Conservation (phyloP, 495 filamentous ascomycete species). For the Staphylotrichum tortipilum region DNA sequence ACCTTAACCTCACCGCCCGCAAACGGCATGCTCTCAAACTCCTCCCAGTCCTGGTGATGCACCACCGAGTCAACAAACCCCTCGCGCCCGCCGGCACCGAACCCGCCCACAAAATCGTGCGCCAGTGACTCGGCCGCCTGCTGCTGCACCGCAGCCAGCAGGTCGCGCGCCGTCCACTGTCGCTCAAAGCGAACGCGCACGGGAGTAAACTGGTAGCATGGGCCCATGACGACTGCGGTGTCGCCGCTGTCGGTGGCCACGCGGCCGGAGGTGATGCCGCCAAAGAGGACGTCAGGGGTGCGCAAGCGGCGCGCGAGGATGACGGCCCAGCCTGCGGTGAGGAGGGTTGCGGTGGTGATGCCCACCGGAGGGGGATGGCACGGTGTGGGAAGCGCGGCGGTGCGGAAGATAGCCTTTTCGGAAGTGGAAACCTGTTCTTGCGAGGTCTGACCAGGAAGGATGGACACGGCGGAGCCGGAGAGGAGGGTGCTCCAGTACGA, state of each 20-base stretch:
- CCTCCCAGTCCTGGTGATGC: constrained; percentile 37
- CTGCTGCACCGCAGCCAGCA: constrained; percentile 27
- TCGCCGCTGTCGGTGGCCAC: constrained; percentile 39
- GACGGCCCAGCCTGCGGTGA: constrained; percentile 56
- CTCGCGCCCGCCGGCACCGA: no score
- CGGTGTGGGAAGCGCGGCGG: constrained; percentile 27
- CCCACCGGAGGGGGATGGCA: constrained; percentile 30
- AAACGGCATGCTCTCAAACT: constrained; percentile 33
- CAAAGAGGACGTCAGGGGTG: constrained; percentile 50
- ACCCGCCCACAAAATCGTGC: constrained; percentile 33
- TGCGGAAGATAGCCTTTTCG: constrained; percentile 7
- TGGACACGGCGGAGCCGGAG: constrained; percentile 39
- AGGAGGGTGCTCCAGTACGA: constrained; percentile 53
- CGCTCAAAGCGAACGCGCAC: constrained; percentile 26
- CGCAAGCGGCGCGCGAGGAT: constrained; percentile 44
- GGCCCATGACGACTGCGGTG: constrained; percentile 37
- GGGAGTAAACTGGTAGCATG: constrained; percentile 38
- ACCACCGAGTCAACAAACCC: constrained; percentile 39
- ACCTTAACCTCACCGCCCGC: constrained; percentile 3
- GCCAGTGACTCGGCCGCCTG: constrained; percentile 31
- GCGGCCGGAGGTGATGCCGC: constrained; percentile 53
- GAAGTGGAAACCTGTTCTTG: constrained; percentile 32
- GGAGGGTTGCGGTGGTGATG: constrained; percentile 49
- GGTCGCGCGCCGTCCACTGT: constrained; percentile 19
- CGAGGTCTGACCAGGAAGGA: constrained; percentile 30